Evolutionary conservation across 2,329 filamentous ascomycete species (phyloP), one percentile per base, ranked within the genome.

Genomic region (Pseudogymnoascus sp.): DNA sequence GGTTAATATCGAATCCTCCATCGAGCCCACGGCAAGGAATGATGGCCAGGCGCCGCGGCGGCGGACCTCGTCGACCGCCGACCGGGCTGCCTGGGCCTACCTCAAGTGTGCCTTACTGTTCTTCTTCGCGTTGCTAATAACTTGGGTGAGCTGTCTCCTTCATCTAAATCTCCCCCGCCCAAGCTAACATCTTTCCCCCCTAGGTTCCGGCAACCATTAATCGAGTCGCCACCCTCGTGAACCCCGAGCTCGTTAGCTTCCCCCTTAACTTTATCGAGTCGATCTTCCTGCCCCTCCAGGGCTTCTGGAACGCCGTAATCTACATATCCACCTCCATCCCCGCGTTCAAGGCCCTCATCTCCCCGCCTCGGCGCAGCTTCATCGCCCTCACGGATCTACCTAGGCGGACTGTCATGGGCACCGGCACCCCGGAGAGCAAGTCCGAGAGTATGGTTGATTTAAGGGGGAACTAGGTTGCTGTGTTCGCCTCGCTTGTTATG

Each of bases 261-360:
- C 78, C 81, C 0, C 81, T 95, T 33, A 87, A 91, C 69, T 55
- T 55, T 9, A 83, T 89, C 63, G 83, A 86, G 67, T 86, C 87
- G 23, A 86, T 88, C 0, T 80, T 91, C 37, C 79, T 95, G 5
- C 90, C 91, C 0, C 79, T 92, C 0, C 91, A 95, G 70, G 91
- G 91, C 0, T 89, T 93, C 69, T 93, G 90, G 89, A 95, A 95
- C 71, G 83, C 86, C 18, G 74, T 90, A 61, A 90, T 95, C 66
- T 95, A 93, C 73, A 77, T 87, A 16, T 80, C 83, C 11, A 90
- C 88, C 0, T 55, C 49, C n/a, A 55, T 55, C 4, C 49, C 49
- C n/a, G 49, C 49, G 2, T 55, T 9, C 38, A 60, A 60, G 28
- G 49, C 49, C 5, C 49, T 55, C 28, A 18, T 55, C 4, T 12